Conservation (phyloP, 441 rosid genomes). For the Croton setiger region DNA sequence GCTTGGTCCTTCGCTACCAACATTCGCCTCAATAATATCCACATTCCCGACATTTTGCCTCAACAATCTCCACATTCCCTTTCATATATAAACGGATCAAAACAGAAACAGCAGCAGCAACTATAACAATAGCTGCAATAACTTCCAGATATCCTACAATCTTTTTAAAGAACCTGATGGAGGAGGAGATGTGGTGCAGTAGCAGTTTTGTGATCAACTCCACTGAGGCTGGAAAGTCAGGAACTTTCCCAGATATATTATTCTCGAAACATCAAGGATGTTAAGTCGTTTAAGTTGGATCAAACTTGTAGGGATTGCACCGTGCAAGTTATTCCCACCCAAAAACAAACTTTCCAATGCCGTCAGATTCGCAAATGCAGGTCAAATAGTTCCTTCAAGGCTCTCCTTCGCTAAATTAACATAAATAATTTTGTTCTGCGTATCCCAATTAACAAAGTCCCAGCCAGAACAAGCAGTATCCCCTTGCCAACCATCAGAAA, state of each 20-base stretch:
- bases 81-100: slow-evolving; percentile 52
- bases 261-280: slow-evolving; percentile 62
- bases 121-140: slow-evolving; percentile 48
- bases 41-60: too few species aligned
- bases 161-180: slow-evolving; percentile 5
- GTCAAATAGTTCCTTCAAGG: too few species aligned
- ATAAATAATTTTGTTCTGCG: not conserved
- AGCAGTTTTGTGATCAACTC: slow-evolving; percentile 37
- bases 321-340: slow-evolving; percentile 51
- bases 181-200: slow-evolving; percentile 32
- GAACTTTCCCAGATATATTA: slow-evolving; percentile 55
- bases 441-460: slow-evolving; percentile 11
- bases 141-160: slow-evolving; percentile 33
- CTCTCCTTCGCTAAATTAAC: not conserved
- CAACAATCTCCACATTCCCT: slow-evolving; percentile 38
- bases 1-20: too few species aligned
- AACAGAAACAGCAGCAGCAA: slow-evolving; percentile 41
- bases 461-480: slow-evolving; percentile 14
- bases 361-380: slow-evolving; percentile 31
- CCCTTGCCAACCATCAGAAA: slow-evolving; percentile 17
- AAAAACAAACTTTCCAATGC: slow-evolving; percentile 42
- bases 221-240: slow-evolving; percentile 32
- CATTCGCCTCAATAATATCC: too few species aligned
- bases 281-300: slow-evolving; percentile 41
- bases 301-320: slow-evolving; percentile 52